Base-by-base conservation (phyloP, 2,329 filamentous ascomycete species). In the Trichophyton rubrum region DNA sequence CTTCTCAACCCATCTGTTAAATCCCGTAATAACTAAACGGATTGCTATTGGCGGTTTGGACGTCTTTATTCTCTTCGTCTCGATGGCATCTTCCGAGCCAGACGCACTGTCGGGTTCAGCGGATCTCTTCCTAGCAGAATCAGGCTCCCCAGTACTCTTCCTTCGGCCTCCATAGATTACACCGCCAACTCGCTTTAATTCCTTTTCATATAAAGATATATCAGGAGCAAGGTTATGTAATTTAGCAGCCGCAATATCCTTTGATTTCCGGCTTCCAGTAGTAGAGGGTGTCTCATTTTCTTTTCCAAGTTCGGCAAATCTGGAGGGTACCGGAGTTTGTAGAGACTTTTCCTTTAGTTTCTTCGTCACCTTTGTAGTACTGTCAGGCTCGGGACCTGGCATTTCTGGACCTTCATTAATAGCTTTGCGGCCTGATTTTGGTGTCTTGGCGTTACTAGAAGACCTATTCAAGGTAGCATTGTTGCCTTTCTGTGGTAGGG, bases 121-220 rank as follows among this genome's bases (percentile, higher is more conserved):
- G 30, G 73, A 75, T 43, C 74, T 71, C 62, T 73, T 76, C 69
- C 66, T 74, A 75, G 59, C 63, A 63, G 17, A 68, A 68, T 41
- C 69, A 65, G 38, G 68, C 57, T 13, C 69, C 61, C 53, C 73
- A 67, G 55, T 75, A 20, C 67, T 77, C 65, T 74, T 76, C 27
- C 76, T 73, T 65, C 79, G 71, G 13, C 81, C 79, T 30, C 83
- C 83, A 65, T 85, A 82, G 9, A 83, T 75, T 2, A 87, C 82
- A 45, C 85, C 85, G 13, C 85, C 85, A 53, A 81, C 82, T 20
- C 93, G 85, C 76, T 95, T 96, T 77, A 83, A 90, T 75, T 99
- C 93, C 70, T 93, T 96, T 69, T 97, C 88, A 68, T 93, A 99
- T 35, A 95, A 77, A 1, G 86, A 87, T 68, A 97, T 90, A 69